Evolutionary conservation across 2,329 filamentous ascomycete species (phyloP).

Genomic region (Massarina eburnea): DNA sequence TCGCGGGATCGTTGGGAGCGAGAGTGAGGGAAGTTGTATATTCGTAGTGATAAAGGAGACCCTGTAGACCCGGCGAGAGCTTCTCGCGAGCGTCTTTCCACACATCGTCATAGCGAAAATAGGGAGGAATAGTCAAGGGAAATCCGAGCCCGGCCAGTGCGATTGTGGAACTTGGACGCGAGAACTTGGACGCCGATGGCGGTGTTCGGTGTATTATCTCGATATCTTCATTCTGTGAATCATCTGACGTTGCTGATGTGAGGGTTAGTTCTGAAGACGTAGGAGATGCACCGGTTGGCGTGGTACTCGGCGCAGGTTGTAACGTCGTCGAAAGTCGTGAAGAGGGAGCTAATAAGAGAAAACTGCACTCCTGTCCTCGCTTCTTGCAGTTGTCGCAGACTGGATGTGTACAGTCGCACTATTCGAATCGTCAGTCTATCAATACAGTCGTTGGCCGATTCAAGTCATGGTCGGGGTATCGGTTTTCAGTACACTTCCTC

Average conservation of each 20-base stretch:
- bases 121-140: constrained; percentile 17
- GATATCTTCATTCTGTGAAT: not conserved
- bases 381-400: constrained; percentile 38
- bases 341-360: constrained; percentile 34
- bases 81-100: constrained; percentile 31
- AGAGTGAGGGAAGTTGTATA: constrained; percentile 36
- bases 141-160: constrained; percentile 8
- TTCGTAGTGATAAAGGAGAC: constrained; percentile 38
- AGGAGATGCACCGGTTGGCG: constrained; percentile 10
- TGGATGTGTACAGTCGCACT: constrained; percentile 40
- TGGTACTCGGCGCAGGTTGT: constrained; percentile 10
- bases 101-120: constrained; percentile 26
- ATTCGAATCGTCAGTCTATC: constrained; percentile 13
- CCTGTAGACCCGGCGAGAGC: constrained; percentile 25
- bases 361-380: constrained; percentile 35
- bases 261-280: constrained; percentile 2
- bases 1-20: constrained; percentile 30
- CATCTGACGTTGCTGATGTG: not conserved
- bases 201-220: not conserved
- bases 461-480: not conserved
- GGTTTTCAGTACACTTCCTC: too few species aligned
- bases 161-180: constrained; percentile 1
- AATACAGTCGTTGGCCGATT: not conserved
- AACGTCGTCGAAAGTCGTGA: constrained; percentile 26
- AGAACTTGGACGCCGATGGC: constrained; percentile 4